Conservation (phyloP, 805 yeast species). For the Saccharomycopsis fermentans region DNA sequence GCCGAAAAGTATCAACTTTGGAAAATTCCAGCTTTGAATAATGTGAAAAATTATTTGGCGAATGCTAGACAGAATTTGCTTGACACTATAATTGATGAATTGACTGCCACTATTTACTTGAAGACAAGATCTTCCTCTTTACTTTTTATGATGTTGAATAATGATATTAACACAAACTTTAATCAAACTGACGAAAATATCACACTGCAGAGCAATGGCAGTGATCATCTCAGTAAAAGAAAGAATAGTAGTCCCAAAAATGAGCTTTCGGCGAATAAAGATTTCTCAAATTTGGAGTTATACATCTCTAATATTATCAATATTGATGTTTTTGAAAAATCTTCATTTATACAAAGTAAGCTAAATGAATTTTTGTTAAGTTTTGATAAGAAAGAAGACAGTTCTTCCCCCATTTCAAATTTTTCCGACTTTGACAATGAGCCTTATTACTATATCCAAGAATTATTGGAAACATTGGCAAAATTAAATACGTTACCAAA, state of each 20-base stretch:
- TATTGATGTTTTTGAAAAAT: slow-evolving; percentile 43
- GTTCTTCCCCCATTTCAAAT: slow-evolving; percentile 27
- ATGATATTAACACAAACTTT: slow-evolving; percentile 8
- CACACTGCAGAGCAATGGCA: not conserved
- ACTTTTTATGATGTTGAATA: slow-evolving; percentile 9
- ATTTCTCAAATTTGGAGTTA: slow-evolving; percentile 39
- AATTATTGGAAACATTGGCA: slow-evolving; percentile 45
- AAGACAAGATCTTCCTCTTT: slow-evolving; percentile 19
- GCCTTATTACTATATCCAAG: slow-evolving; percentile 45
- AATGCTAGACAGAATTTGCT: slow-evolving; percentile 51
- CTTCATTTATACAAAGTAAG: slow-evolving; percentile 29
- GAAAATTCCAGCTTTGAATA: slow-evolving; percentile 43
- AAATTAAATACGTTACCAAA: slow-evolving; percentile 52
- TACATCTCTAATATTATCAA: slow-evolving; percentile 47
- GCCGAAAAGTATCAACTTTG: slow-evolving; percentile 48
- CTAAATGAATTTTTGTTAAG: slow-evolving; percentile 29
- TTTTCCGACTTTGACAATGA: slow-evolving; percentile 28
- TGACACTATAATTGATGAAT: slow-evolving; percentile 67
- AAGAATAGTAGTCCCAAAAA: not conserved
- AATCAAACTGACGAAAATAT: not conserved
- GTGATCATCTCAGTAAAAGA: not conserved
- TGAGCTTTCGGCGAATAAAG: slow-evolving; percentile 17
- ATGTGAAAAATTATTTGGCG: slow-evolving; percentile 42
- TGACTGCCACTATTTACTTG: slow-evolving; percentile 58
- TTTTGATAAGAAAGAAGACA: slow-evolving; percentile 21